Base-by-base conservation (phyloP, 1,284 basidiomycete genomes). In the Sphaerobolus stellatus region DNA sequence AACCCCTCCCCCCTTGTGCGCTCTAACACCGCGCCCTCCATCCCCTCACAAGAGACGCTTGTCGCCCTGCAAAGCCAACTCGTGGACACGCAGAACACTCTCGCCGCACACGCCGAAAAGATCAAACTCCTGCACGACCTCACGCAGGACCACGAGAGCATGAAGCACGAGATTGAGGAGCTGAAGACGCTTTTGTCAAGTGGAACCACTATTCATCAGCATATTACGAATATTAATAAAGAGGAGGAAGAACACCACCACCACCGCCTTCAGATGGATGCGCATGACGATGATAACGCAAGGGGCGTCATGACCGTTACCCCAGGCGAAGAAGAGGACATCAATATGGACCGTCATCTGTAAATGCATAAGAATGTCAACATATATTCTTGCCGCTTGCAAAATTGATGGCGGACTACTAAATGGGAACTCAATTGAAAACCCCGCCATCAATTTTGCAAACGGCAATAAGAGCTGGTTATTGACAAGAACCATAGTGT, bases 71-170 rank as follows among this genome's bases (percentile, higher is more conserved):
- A 97, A 66, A 69, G 78, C 3, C 92, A 98, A 68, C 80, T 99
- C 14, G 82, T 82, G 47, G 90, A 94, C 51, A 97, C 95, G 0
- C 94, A 97, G 64, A 72, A 80, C 1, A 88, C 87, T 1, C 79
- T 98, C 16, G 80, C 87, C 1, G 77, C 73, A 14, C 92, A 98
- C 64, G 81, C 93, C 33, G 92, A 94, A 58, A 92, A 94, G 71
- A 88, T 97, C 57, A 83, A 86, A 64, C 80, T 78, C 36, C 81
- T 94, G 49, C 81, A 83, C 58, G 66, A 68, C 22, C 79, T 97
- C 45, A 79, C 90, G 0, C 69, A 70, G 25, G 94, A 98, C 68
- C 93, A 98, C 63, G 93, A 97, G 56, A 76, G 75, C 8, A 84
- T 98, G 67, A 91, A 90, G 69, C 77, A 78, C 31, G 94, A 99